A percentile compares a stretch with the other conserved stretches of the same genome.
Conservation (phyloP, 1,284 basidiomycete species). For the Tremellales sp. region DNA sequence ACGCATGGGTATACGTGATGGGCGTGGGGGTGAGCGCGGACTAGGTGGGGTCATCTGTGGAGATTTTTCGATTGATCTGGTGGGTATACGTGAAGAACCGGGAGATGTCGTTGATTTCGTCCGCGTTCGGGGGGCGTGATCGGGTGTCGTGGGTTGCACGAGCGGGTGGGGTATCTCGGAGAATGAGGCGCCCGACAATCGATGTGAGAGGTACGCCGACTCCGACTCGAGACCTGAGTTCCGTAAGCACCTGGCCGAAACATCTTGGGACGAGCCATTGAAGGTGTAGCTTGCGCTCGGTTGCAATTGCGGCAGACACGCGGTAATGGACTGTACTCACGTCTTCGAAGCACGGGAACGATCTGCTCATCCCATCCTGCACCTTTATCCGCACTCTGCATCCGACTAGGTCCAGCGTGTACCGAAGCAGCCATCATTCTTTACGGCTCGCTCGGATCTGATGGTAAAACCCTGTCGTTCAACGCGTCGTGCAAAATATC, state of each 20-base stretch:
- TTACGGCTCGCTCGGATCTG: too few relatives aligned
- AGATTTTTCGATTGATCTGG: background rate
- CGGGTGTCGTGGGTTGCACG: background rate
- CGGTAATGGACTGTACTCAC: slow-evolving; percentile 13
- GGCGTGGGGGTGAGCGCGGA: background rate
- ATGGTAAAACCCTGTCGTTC: too few relatives aligned
- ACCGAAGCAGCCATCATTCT: too few relatives aligned
- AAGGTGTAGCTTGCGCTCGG: background rate
- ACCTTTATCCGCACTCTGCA: too few relatives aligned
- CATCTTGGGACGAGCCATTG: background rate
- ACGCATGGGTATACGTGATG: slow-evolving; percentile 9
- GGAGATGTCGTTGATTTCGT: slow-evolving; percentile 2
- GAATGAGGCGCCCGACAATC: slow-evolving; percentile 22
- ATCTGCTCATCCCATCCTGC: slow-evolving; percentile 30
- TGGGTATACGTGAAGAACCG: background rate
- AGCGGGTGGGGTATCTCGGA: slow-evolving; percentile 2
- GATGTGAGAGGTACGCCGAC: slow-evolving; percentile 24
- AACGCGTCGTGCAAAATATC: too few relatives aligned
- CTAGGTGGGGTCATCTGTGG: background rate
- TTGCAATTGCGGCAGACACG: background rate
- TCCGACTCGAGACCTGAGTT: slow-evolving; percentile 24
- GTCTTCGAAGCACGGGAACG: slow-evolving; percentile 27
- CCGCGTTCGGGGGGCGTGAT: slow-evolving; percentile 1
- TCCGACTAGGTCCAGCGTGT: too few relatives aligned
- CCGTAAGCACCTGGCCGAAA: background rate